Evolutionary conservation across 805 yeast species (phyloP).

Genomic region (Candida sithepensis): DNA sequence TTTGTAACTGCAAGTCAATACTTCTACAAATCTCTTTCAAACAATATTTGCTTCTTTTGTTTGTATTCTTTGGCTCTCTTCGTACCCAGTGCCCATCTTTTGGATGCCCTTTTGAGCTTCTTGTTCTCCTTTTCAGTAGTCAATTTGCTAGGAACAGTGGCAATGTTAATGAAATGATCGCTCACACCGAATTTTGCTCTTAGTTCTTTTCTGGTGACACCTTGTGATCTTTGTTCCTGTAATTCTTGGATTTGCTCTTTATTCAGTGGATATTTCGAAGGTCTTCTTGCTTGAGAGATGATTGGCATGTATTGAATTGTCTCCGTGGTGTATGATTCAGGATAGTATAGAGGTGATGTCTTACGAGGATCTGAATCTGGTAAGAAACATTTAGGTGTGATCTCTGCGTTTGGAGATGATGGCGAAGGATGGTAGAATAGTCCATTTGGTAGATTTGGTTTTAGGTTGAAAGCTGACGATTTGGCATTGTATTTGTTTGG

Average conservation of each 20-base stretch:
- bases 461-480: constrained; percentile 35
- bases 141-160: constrained; percentile 24
- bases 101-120: constrained; percentile 16
- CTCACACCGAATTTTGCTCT: constrained; percentile 28
- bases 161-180: constrained; percentile 29
- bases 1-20: neutral
- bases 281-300: constrained; percentile 18
- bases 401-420: constrained; percentile 28
- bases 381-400: constrained; percentile 34
- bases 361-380: constrained; percentile 31
- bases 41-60: constrained; percentile 18
- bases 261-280: constrained; percentile 26
- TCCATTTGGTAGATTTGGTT: constrained; percentile 32
- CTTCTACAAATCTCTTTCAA: constrained; percentile 24
- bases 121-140: constrained; percentile 18
- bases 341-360: constrained; percentile 24
- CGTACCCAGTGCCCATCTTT: constrained; percentile 26
- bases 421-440: constrained; percentile 36
- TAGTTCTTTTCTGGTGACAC: constrained; percentile 29
- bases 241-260: constrained; percentile 25
- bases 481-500: constrained; percentile 35
- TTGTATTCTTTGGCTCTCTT: constrained; percentile 22
- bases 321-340: constrained; percentile 20
- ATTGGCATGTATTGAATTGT: constrained; percentile 30
- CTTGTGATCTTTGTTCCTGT: constrained; percentile 29